A percentile compares a stretch with the other conserved stretches of the same genome.
Evolutionary conservation across 2,329 filamentous ascomycete genomes (phyloP).

Genomic region (Calonectria hawksworthii): DNA sequence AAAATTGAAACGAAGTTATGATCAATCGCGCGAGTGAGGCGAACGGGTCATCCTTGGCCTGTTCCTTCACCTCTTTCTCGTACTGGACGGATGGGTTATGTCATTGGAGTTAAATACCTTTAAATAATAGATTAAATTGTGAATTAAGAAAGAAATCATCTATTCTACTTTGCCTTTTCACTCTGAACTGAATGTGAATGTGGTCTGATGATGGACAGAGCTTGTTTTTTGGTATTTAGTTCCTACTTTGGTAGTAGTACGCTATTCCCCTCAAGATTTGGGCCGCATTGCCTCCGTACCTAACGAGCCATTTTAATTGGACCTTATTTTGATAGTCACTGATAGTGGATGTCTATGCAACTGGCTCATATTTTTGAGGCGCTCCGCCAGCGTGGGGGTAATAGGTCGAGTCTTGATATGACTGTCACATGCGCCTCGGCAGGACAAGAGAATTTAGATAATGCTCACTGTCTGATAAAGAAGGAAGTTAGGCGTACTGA

Average conservation of each 20-base stretch:
- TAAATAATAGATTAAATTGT: constrained; percentile 1
- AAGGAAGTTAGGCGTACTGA: not conserved
- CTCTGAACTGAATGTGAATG: not conserved
- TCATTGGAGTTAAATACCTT: not conserved
- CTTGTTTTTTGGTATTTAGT: not conserved
- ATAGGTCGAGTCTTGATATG: no score
- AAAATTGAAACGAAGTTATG: not conserved
- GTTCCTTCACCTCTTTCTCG: not conserved
- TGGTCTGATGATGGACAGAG: not conserved
- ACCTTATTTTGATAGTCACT: not conserved
- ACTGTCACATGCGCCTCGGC: no score
- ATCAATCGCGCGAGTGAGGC: not conserved
- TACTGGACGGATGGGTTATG: not conserved
- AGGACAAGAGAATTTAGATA: not conserved
- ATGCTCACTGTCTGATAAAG: not conserved
- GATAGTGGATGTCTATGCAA: not conserved
- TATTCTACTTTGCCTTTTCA: not conserved
- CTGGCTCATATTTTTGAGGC: not conserved
- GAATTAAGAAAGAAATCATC: not conserved
- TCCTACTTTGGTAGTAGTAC: not conserved
- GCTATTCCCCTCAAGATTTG: not conserved
- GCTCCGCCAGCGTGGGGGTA: no score
- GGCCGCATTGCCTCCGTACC: no score
- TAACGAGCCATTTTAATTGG: not conserved
- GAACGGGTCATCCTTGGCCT: no score